Percentiles rank a stretch among this genome's conserved stretches.
Evolutionary conservation across 1,139 yeast genomes (phyloP).

Genomic region (Trichomonascaceae sp.): DNA sequence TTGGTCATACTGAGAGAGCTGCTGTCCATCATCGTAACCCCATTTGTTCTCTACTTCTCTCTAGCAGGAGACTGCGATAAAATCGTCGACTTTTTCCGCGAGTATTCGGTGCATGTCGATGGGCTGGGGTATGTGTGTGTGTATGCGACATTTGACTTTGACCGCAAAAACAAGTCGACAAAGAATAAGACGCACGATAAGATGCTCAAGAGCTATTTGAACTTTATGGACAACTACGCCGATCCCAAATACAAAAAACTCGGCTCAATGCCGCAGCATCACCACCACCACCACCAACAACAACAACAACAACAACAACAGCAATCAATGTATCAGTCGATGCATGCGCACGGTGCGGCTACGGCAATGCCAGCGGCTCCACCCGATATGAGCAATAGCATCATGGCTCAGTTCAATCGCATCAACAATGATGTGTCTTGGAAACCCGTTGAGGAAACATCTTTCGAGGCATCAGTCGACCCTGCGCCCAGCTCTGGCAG

Average conservation of each 20-base stretch:
- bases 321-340: neutral
- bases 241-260: constrained; percentile 14
- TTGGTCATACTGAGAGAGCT: constrained; percentile 66
- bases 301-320: neutral
- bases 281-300: no score
- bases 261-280: neutral
- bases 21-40: constrained; percentile 69
- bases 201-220: constrained; percentile 82
- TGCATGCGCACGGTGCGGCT: constrained; percentile 2
- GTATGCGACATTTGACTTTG: constrained; percentile 81
- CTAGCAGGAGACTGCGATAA: constrained; percentile 59
- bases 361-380: constrained; percentile 1
- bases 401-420: constrained; percentile 19
- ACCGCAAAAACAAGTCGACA: constrained; percentile 22
- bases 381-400: constrained; percentile 17
- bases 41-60: constrained; percentile 76
- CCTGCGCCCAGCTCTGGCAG: constrained; percentile 15
- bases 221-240: constrained; percentile 76
- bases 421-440: constrained; percentile 6
- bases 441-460: constrained; percentile 7
- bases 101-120: constrained; percentile 78
- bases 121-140: constrained; percentile 92
- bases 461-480: constrained; percentile 3
- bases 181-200: constrained; percentile 48
- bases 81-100: constrained; percentile 82